Conservation (phyloP, 164 flowering plant genomes). For the Umbilicus rupestris region DNA sequence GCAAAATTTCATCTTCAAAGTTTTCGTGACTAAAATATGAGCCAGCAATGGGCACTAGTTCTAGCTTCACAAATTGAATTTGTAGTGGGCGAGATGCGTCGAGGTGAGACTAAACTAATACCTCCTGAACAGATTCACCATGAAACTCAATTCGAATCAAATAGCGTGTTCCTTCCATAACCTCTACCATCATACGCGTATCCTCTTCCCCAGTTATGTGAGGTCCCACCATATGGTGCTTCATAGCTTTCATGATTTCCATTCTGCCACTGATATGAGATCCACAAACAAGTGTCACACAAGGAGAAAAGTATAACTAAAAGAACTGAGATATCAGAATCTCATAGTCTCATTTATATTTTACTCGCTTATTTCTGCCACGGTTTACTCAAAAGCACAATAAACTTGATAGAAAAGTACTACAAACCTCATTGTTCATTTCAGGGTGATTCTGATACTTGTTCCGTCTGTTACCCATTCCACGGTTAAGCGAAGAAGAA, state of each 20-base stretch:
- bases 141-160: no score
- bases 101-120: no score
- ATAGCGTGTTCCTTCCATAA: no score
- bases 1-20: no score
- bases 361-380: not conserved
- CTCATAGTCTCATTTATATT: not conserved
- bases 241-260: not conserved
- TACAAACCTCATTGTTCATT: not conserved
- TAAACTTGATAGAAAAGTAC: not conserved
- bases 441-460: not conserved
- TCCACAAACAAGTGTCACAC: not conserved
- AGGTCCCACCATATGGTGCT: not conserved
- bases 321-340: not conserved
- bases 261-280: not conserved
- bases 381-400: no score
- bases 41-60: no score
- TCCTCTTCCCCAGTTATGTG: not conserved
- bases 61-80: no score
- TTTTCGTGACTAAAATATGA: no score
- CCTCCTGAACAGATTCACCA: no score
- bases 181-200: not conserved
- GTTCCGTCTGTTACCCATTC: not conserved
- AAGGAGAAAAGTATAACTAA: not conserved
- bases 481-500: constrained; percentile 1
- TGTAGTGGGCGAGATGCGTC: no score